A percentile compares a stretch with the other conserved stretches of the same genome.
These are phyloP conservation scores for Pyrenophora tritici-repentis DNA, from an alignment of 2,329 filamentous ascomycete species.

Conservation along the genomic window DNA sequence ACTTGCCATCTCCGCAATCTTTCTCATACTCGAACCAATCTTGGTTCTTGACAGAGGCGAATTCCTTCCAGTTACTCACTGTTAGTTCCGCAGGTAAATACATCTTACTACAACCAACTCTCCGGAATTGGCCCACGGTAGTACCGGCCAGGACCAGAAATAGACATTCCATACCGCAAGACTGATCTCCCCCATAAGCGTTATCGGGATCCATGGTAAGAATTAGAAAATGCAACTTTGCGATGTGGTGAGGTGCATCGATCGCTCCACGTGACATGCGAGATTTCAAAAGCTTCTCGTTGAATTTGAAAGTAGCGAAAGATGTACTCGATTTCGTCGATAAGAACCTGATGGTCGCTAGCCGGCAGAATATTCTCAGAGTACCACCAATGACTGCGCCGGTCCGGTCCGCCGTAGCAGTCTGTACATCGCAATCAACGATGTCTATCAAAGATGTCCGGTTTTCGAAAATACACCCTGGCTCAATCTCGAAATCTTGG, in stretches of 20 bases:
- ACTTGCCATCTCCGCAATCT: background rate
- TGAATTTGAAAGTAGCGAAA: too few species aligned
- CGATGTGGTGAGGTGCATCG: too few species aligned
- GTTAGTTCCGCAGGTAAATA: too few species aligned
- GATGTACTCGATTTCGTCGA: background rate
- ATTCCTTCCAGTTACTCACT: background rate
- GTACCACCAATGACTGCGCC: background rate
- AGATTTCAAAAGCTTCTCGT: too few species aligned
- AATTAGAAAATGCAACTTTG: too few species aligned
- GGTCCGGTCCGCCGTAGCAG: background rate
- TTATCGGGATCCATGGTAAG: too few species aligned
- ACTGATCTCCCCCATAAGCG: too few species aligned
- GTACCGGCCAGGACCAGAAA: too few species aligned
- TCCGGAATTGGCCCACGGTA: background rate
- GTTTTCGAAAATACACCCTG: background rate
- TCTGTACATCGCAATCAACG: background rate
- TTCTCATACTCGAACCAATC: background rate
- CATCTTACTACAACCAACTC: background rate
- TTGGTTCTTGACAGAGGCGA: background rate
- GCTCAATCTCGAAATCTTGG: background rate
- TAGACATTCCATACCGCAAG: too few species aligned
- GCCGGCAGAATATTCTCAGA: background rate
- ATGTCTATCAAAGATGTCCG: background rate
- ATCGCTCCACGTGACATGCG: too few species aligned
- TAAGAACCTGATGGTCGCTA: background rate